Conservation (phyloP, 2,329 filamentous ascomycete species). For the Ascosphaera apis region DNA sequence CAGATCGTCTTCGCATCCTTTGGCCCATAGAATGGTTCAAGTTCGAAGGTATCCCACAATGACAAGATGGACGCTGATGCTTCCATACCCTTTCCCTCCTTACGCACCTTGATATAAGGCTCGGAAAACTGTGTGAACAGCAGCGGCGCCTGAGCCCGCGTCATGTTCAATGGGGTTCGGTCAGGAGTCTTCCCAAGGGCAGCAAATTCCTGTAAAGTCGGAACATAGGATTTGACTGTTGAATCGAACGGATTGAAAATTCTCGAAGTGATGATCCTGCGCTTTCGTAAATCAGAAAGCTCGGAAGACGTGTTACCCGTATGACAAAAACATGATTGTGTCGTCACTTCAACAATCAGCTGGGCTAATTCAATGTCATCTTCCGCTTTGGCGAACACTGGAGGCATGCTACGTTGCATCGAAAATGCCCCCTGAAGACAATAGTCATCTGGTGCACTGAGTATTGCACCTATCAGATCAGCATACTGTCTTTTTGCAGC, state of each 20-base stretch:
- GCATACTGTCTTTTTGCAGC: not conserved
- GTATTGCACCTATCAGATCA: constrained; percentile 11
- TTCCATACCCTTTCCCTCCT: constrained; percentile 29
- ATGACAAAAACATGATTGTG: constrained; percentile 21
- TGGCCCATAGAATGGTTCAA: constrained; percentile 30
- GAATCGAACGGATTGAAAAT: not conserved
- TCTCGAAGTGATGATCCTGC: not conserved
- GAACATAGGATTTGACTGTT: not conserved
- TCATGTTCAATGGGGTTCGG: not conserved
- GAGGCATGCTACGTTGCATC: constrained; percentile 7
- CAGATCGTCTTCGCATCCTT: constrained; percentile 37
- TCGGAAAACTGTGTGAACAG: constrained; percentile 7
- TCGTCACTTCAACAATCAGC: constrained; percentile 20
- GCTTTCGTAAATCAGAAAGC: not conserved
- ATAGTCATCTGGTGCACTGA: constrained; percentile 19
- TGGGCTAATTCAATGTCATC: constrained; percentile 18
- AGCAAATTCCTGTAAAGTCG: not conserved
- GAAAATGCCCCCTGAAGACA: constrained; percentile 18
- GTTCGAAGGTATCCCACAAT: constrained; percentile 38
- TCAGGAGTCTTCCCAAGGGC: not conserved
- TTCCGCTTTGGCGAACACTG: constrained; percentile 14
- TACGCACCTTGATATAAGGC: constrained; percentile 31
- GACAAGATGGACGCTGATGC: constrained; percentile 30
- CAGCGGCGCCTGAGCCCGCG: constrained; percentile 8
- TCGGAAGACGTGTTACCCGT: constrained; percentile 8